Base-by-base conservation (phyloP, 2,329 filamentous ascomycete species). In the Colletotrichum australisinense region DNA sequence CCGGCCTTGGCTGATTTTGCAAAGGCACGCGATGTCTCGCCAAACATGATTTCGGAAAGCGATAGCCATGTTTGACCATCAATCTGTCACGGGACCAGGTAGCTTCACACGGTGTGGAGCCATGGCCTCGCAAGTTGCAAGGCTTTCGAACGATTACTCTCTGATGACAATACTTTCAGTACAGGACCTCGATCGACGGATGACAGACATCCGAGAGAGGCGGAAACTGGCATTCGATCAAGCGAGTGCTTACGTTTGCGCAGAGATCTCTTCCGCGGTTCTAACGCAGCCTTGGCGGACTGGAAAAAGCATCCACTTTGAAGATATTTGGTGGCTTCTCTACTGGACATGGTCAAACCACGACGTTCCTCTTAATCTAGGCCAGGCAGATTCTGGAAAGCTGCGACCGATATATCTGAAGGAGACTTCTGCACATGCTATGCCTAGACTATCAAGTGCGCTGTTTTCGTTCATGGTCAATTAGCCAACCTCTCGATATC, bases 1-100 rank as follows among this genome's bases (percentile, higher is more conserved):
- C 38, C 22, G 30, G 19, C 42, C 49, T 57, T 60, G 30, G 58
- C 24, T 6, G 14, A 22, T 59, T 63, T 55, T n/a, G 12, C 16
- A 19, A 52, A 28, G n/a, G 53, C 60, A 49, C 38, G 58, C 52
- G 28, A 32, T 62, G 46, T 67, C 68, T 67, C 56, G 32, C 64
- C 35, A 49, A n/a, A 28, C 12, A 30, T 53, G 26, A 35, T 38
- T 58, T 58, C 22, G 49, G 22, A 42, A 38, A 24, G 57, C 42
- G 42, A 58, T 52, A 55, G 58, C 19, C 28, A 58, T 53, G 65
- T 63, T 63, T 72, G 65, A 72, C 69, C 57, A 63, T 26, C 42
- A 53, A 72, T 53, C 52, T 38, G 65, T 72, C 65, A 72, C 65
- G 65, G 69, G 65, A 69, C 30, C 38, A 63, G 7, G 30, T 52